These are phyloP conservation scores for Buxus sempervirens DNA, from an alignment of 164 flowering plant species.

Conservation along the genomic window DNA sequence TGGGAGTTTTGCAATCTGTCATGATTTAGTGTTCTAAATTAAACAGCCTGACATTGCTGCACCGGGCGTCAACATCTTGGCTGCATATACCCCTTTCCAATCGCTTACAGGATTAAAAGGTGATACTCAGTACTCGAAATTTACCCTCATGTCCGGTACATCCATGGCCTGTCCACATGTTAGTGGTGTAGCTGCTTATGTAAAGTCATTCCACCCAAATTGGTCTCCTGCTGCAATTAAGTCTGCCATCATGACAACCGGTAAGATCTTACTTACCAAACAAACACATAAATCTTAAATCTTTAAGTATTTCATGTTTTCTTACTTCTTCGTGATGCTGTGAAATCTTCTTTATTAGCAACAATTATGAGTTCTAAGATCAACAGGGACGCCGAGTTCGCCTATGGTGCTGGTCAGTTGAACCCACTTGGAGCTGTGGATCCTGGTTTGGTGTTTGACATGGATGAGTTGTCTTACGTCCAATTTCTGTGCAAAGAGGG, in stretches of 20 bases:
- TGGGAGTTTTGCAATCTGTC: no score
- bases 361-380: conserved; percentile 48
- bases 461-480: conserved; percentile 44
- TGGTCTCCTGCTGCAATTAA: no score
- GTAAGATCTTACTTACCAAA: no score
- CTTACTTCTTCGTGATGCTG: no score
- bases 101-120: conserved; percentile 53
- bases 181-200: no score
- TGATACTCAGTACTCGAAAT: conserved; percentile 50
- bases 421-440: conserved; percentile 49
- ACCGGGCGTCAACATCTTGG: conserved; percentile 69
- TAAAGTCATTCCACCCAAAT: conserved; percentile 57
- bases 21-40: no score
- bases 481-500: conserved; percentile 70
- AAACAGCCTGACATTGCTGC: conserved; percentile 75
- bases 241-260: conserved; percentile 44
- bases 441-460: conserved; percentile 79
- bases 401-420: conserved; percentile 78
- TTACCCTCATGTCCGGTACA: conserved; percentile 61
- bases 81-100: conserved; percentile 52
- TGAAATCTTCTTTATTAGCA: conserved; percentile 43
- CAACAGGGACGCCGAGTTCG: conserved; percentile 55
- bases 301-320: no score
- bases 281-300: no score
- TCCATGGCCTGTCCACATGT: conserved; percentile 81